phyloP scores from a whole-genome alignment of 768 basidiomycete species.

The Xerocomellus amylosporus region DNA sequence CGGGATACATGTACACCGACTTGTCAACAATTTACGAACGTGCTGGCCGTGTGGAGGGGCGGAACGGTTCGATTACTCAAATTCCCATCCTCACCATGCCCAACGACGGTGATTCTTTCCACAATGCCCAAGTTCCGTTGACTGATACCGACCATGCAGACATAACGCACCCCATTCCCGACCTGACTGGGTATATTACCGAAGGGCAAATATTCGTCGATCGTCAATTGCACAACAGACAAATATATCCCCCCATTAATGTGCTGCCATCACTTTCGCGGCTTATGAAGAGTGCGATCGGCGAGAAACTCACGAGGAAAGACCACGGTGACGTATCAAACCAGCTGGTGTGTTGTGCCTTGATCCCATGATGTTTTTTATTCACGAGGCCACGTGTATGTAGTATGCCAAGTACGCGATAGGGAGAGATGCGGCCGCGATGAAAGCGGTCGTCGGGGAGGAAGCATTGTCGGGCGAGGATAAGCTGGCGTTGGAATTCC shows the following conservation, averaged over 20 bases:
- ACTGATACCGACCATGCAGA: slow-evolving; percentile 50
- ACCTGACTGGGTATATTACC: slow-evolving; percentile 98
- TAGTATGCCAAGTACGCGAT: slow-evolving; percentile 99
- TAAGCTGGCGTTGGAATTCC: slow-evolving; percentile 94
- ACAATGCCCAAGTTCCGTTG: slow-evolving; percentile 16
- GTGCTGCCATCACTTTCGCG: slow-evolving; percentile 97
- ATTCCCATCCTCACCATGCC: slow-evolving; percentile 99
- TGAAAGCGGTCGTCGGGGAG: slow-evolving; percentile 99
- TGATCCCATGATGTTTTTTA: slow-evolving; percentile 16
- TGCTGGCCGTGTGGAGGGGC: slow-evolving; percentile 94
- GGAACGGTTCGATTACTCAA: slow-evolving; percentile 99
- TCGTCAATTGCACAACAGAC: slow-evolving; percentile 92
- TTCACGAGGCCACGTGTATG: slow-evolving; percentile 32
- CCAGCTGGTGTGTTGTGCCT: slow-evolving; percentile 71
- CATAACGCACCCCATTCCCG: slow-evolving; percentile 99
- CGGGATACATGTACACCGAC: slow-evolving; percentile 98
- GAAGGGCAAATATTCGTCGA: slow-evolving; percentile 99
- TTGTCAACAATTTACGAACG: slow-evolving; percentile 99
- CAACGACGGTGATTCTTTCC: slow-evolving; percentile 78
- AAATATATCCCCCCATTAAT: slow-evolving; percentile 99
- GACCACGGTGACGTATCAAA: slow-evolving; percentile 99
- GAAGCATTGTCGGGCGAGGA: slow-evolving; percentile 94
- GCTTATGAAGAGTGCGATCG: slow-evolving; percentile 99
- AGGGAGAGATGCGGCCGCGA: slow-evolving; percentile 92
- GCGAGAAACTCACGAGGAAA: slow-evolving; percentile 94